Percentiles rank a stretch among this genome's conserved stretches.
Evolutionary conservation across 495 filamentous ascomycete genomes (phyloP).

Genomic region (Aspergillus bertholletiae): DNA sequence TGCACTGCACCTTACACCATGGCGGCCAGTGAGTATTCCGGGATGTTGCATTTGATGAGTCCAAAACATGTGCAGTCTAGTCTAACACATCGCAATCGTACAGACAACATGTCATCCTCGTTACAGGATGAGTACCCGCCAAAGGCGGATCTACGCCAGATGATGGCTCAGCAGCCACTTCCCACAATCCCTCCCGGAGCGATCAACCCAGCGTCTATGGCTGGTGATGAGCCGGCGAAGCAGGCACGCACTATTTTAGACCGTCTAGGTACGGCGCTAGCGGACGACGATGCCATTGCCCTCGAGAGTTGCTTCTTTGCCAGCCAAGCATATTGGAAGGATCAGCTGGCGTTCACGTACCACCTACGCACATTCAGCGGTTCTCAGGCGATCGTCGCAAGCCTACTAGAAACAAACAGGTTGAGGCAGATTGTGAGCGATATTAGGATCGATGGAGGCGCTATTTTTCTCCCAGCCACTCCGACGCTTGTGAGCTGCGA

Average conservation of each 20-base stretch:
- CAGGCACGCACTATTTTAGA: constrained; percentile 9
- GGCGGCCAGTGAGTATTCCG: no score
- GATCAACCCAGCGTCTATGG: constrained; percentile 13
- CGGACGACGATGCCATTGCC: neutral
- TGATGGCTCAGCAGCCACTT: constrained; percentile 20
- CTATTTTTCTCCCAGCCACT: constrained; percentile 12
- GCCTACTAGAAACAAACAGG: constrained; percentile 13
- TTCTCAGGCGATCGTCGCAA: constrained; percentile 7
- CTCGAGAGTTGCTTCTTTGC: constrained; percentile 17
- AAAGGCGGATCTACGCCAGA: constrained; percentile 14
- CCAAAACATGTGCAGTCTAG: no score
- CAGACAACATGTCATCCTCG: neutral
- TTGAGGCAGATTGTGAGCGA: constrained; percentile 11
- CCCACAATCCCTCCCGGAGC: constrained; percentile 10
- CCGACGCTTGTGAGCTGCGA: constrained; percentile 15
- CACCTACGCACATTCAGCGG: constrained; percentile 20
- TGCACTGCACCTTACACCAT: no score
- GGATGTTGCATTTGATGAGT: no score
- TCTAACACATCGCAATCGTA: neutral
- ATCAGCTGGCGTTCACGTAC: constrained; percentile 19
- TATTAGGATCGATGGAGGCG: constrained; percentile 16
- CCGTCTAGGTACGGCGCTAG: constrained; percentile 14
- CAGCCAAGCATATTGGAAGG: constrained; percentile 21
- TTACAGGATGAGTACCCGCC: constrained; percentile 10
- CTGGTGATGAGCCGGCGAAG: constrained; percentile 10